Base-by-base conservation (phyloP, 805 yeast species). In the Wickerhamomyces mucosus region DNA sequence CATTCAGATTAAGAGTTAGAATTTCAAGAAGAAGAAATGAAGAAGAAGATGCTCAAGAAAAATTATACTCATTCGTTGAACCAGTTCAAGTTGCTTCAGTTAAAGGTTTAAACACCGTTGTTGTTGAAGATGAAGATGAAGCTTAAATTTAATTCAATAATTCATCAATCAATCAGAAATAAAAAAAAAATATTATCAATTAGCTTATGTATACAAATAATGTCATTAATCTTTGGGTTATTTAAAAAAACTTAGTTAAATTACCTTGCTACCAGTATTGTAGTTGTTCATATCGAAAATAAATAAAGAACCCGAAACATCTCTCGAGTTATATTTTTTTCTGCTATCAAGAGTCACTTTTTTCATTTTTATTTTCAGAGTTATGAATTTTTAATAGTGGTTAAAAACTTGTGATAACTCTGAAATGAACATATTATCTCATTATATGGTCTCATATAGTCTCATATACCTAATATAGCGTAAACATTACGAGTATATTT, bases 11-110 rank as follows among this genome's bases (percentile, higher is more conserved):
- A 69, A 88, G 98, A 77, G 77, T 92, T 66, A 88, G 96, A 76
- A 88, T 92, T 72, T 86, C 97, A 47, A 82, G 95, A 80, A 92
- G 81, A 88, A 85, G 97, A 78, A 92, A 92, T 77, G 96, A 92
- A 70, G 98, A 92, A 76, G 98, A 92, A 77, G 89, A 85, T 65
- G 96, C 98, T 61, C 81, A 80, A 78, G 88, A 85, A 74, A 85
- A 88, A 67, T 78, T 92, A 67, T 92, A 84, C 77, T 86, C 97
- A 53, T 88, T 75, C 70, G 98, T 92, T 61, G 97, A 92, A 78
- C 89, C 94, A 61, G 95, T 92, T 64, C 69, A 72, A 60, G 96
- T 92, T 59, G 81, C 96, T 61, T 63, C 94, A 49, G 77, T 84
- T 69, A 92, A 92, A 80, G 96, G 96, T 73, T 83, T 92, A 69